Conservation (phyloP, 163 green algal genomes). For the Scenedesmus sp. region DNA sequence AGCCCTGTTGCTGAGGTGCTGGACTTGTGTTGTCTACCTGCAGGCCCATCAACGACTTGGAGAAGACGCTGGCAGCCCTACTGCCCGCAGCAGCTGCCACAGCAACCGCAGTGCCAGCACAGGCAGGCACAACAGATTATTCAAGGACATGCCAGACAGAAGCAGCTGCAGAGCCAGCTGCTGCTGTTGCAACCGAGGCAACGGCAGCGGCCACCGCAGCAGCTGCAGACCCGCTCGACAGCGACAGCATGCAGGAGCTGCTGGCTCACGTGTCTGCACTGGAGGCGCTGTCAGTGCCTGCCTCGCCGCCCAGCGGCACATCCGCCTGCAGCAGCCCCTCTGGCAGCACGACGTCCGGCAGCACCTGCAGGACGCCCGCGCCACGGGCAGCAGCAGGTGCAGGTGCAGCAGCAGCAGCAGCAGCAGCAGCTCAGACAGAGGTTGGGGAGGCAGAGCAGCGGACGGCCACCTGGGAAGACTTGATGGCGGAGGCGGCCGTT, state of each 20-base stretch:
- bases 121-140: neutral
- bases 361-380: slow-evolving; percentile 1
- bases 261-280: slow-evolving; percentile 12
- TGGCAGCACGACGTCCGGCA: neutral
- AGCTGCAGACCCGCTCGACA: too few relatives aligned
- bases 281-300: neutral
- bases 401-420: neutral
- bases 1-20: neutral
- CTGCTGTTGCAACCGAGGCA: neutral
- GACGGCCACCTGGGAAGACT: neutral
- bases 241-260: slow-evolving; percentile 22
- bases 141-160: neutral
- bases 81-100: neutral
- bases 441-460: neutral
- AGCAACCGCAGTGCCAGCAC: neutral
- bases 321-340: slow-evolving; percentile 2
- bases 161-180: neutral
- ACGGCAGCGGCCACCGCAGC: neutral
- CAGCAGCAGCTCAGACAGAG: neutral
- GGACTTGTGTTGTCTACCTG: neutral
- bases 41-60: neutral
- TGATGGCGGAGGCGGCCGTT: neutral
- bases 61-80: slow-evolving; percentile 18
- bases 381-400: neutral
- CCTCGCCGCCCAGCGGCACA: neutral